Base-by-base conservation (phyloP, 495 filamentous ascomycete species). In the Umbilicaria muhlenbergii region DNA sequence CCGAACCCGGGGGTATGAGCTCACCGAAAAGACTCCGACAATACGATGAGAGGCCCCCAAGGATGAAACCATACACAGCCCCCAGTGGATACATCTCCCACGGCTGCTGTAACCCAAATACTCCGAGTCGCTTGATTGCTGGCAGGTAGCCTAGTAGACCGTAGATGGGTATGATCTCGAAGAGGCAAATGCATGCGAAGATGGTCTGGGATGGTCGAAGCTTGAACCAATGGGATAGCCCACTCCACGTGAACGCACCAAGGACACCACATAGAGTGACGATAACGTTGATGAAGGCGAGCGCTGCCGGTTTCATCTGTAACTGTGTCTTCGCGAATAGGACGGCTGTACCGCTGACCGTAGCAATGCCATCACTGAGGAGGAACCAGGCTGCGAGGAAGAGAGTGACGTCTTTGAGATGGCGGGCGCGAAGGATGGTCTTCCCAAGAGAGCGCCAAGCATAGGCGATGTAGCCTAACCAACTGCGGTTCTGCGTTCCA, bases 1-100 rank as follows among this genome's bases (percentile, higher is more conserved):
- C 91, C 17, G 78, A 91, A 11, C 91, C 91, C 0, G 87, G 86
- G 17, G 91, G 91, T 50, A 98, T 81, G 32, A 98, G 69, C 57
- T 95, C 86, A 17, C 86, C 88, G 55, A 80, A 98, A 34, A 98
- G 70, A 53, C 83, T 89, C 12, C 91, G 82, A 53, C 91, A 96
- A 58, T 96, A 94, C 15, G 82, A 83, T 33, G 81, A 86, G n/a
- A 98, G 63, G 0, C 91, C 91, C 13, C 89, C 91, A 41, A 98
- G 77, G 3, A 95, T 87, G 43, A 98, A 74, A 2, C 91, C 91
- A 54, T 95, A 98, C 37, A 98, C 72, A 5, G 80, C 81, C 0
- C 85, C 86, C 2, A 98, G 64, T 3, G 86, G 83, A 56, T 91
- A 96, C 86, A 98, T 94, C 56, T 98, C 91, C 86, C 87, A 94